Percentiles rank a stretch among this genome's conserved stretches.
Conservation (phyloP, 2,329 filamentous ascomycete species). For the Phyllosticta citriasiana region DNA sequence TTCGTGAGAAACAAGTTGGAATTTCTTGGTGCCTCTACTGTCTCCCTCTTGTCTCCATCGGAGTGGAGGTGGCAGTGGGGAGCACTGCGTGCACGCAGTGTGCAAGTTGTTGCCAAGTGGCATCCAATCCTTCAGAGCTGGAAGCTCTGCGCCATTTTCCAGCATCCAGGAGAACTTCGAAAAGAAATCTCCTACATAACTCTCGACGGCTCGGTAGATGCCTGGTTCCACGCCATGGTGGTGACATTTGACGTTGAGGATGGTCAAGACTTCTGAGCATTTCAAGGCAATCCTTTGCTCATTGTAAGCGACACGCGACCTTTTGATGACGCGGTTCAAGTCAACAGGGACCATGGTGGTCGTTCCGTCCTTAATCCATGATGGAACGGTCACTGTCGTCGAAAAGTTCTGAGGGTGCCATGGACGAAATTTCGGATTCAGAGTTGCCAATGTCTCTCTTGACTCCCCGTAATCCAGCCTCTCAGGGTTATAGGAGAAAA, state of each 20-base stretch:
- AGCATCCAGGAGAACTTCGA: constrained; percentile 18
- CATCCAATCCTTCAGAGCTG: constrained; percentile 17
- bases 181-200: constrained; percentile 2
- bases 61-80: constrained; percentile 18
- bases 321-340: neutral
- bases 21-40: neutral
- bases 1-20: constrained; percentile 16
- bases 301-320: neutral
- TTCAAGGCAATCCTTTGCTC: neutral
- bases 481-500: constrained; percentile 44
- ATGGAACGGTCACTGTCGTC: neutral
- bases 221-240: neutral
- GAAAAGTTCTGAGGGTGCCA: constrained; percentile 13
- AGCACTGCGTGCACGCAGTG: constrained; percentile 16
- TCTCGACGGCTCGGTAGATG: neutral
- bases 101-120: neutral
- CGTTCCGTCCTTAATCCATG: neutral
- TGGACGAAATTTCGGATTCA: constrained; percentile 29
- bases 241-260: constrained; percentile 17
- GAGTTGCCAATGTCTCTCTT: constrained; percentile 36
- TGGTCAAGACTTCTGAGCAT: constrained; percentile 16
- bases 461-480: constrained; percentile 37
- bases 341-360: neutral
- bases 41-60: constrained; percentile 18
- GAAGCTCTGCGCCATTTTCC: constrained; percentile 14